Percentiles rank a stretch among this genome's conserved stretches.
These are phyloP conservation scores for Ceratocystis smalleyi DNA, from an alignment of 2,329 filamentous ascomycete species.

Conservation along the genomic window DNA sequence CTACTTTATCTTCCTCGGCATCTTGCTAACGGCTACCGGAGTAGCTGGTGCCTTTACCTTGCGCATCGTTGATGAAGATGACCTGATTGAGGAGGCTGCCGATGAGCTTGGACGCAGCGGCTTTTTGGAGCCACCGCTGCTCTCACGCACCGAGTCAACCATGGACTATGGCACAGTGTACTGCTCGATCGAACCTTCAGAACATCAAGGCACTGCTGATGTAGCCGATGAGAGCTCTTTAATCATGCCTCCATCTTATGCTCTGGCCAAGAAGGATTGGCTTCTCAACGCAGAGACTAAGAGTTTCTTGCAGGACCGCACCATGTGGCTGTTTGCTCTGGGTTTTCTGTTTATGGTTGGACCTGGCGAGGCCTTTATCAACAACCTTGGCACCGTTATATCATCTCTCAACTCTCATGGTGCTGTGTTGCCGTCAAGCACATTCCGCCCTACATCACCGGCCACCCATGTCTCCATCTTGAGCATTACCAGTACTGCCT, in stretches of 20 bases:
- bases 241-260: background rate
- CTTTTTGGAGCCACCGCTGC: conserved; percentile 60
- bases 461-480: conserved; percentile 89
- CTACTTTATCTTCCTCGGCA: conserved; percentile 74
- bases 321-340: conserved; percentile 87
- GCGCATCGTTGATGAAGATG: conserved; percentile 66
- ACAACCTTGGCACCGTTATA: conserved; percentile 89
- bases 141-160: conserved; percentile 32
- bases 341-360: conserved; percentile 90
- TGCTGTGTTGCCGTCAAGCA: conserved; percentile 17
- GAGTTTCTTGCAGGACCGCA: conserved; percentile 69
- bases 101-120: conserved; percentile 85
- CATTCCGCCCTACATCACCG: conserved; percentile 37
- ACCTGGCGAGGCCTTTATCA: conserved; percentile 94
- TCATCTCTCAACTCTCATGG: conserved; percentile 46
- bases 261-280: conserved; percentile 49
- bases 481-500: conserved; percentile 76
- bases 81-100: conserved; percentile 77
- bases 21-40: conserved; percentile 56
- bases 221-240: conserved; percentile 25
- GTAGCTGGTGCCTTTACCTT: conserved; percentile 59
- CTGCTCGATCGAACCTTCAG: conserved; percentile 21
- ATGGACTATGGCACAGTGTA: conserved; percentile 48
- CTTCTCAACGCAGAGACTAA: conserved; percentile 82
- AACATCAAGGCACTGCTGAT: conserved; percentile 18